A percentile compares a stretch with the other conserved stretches of the same genome.
These are phyloP conservation scores for Meredithiella fracta DNA, from an alignment of 2,329 filamentous ascomycete genomes.

Conservation along the genomic window DNA sequence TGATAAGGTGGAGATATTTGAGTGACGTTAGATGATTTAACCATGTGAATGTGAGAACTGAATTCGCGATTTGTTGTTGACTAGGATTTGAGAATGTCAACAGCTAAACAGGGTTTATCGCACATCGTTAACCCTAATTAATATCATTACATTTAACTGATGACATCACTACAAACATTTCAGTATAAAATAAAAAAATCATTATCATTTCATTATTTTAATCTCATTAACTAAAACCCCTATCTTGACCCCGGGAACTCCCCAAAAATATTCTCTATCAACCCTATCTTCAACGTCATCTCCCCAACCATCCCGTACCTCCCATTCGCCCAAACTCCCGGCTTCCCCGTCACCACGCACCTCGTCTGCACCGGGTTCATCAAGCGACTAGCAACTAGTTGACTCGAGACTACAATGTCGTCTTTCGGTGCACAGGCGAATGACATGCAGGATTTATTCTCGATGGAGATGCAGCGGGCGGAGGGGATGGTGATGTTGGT, in stretches of 20 bases:
- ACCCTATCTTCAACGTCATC: slow-evolving; percentile 9
- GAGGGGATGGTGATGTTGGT: slow-evolving; percentile 1
- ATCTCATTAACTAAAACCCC: background rate
- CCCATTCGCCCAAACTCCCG: slow-evolving; percentile 11
- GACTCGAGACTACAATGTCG: slow-evolving; percentile 7
- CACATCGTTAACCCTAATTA: background rate
- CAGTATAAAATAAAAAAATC: background rate
- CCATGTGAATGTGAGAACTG: no score
- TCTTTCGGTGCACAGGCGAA: slow-evolving; percentile 13
- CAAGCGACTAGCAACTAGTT: slow-evolving; percentile 6
- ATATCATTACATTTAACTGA: background rate
- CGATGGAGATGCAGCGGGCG: slow-evolving; percentile 11
- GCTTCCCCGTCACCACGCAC: slow-evolving; percentile 5
- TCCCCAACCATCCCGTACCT: background rate
- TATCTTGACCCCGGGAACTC: background rate
- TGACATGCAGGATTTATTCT: slow-evolving; percentile 8
- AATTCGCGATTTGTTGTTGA: no score
- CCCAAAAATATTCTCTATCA: slow-evolving; percentile 10
- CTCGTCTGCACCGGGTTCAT: slow-evolving; percentile 12
- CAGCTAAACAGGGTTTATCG: background rate
- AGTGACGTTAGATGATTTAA: background rate
- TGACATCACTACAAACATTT: background rate
- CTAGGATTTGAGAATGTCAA: no score
- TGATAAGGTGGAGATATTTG: background rate
- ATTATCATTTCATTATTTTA: background rate